A percentile compares a stretch with the other conserved stretches of the same genome.
phyloP scores from a whole-genome alignment of 2,329 filamentous ascomycete genomes.

The Ceratocystis variospora region DNA sequence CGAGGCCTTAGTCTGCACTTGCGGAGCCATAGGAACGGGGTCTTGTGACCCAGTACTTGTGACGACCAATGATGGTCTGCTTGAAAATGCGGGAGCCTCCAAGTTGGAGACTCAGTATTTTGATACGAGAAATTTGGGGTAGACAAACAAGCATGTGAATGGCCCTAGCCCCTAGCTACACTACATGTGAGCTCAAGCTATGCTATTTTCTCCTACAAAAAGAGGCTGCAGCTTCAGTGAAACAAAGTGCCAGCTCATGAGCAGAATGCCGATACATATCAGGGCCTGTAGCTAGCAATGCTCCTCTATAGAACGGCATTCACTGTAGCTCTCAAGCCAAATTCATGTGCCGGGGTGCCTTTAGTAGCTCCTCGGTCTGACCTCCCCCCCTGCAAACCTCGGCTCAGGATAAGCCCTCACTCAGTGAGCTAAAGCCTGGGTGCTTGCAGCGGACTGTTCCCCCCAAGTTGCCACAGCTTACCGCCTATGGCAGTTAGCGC shows the following conservation, averaged over 20 bases:
- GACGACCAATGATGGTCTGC: too few species aligned
- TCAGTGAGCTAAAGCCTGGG: neutral
- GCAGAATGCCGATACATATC: too few species aligned
- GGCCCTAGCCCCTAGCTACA: neutral
- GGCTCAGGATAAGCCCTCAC: constrained; percentile 4
- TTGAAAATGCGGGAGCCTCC: neutral
- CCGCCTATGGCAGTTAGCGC: neutral
- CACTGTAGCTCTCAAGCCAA: constrained; percentile 6
- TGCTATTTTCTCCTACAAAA: neutral
- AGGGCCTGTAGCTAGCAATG: too few species aligned
- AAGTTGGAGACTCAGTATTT: neutral
- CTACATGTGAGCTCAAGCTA: neutral
- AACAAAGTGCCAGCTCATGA: neutral
- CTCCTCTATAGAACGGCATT: too few species aligned
- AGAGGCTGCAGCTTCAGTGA: neutral
- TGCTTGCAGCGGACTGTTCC: neutral
- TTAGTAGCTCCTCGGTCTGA: constrained; percentile 4
- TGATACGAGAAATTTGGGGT: neutral
- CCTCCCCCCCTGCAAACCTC: constrained; percentile 2
- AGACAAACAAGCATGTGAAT: neutral
- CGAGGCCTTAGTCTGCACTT: neutral
- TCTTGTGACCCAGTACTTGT: neutral
- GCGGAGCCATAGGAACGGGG: neutral
- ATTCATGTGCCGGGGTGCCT: constrained; percentile 1
- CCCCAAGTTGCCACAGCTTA: neutral